Evolutionary conservation across 2,329 filamentous ascomycete species (phyloP), one percentile per base, ranked within the genome.

Genomic region (Bimuria novae-zelandiae): DNA sequence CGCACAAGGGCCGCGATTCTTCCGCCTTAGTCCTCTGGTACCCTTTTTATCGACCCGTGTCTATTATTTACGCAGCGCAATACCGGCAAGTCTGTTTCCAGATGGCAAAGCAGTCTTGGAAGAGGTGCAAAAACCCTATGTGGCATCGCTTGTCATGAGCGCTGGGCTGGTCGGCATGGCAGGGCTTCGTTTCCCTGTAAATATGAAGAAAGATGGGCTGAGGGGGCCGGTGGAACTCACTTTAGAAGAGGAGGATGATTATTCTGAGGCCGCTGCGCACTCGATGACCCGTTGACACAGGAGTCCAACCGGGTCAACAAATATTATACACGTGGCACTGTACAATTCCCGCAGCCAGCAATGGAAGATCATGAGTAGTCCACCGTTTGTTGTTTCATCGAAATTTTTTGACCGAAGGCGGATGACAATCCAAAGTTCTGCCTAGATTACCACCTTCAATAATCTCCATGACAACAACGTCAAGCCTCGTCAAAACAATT

Each of bases 161-260:
- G 64, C 68, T 23, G 70, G 69, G 1, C 58, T 71, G n/a, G 54
- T 72, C 7, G 61, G 68, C n/a, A 68, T 72, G 69, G 66, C 66
- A 2, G 57, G 60, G 23, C 60, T 62, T 7, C 60, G 66, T 16
- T 67, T 57, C 42, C 59, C 59, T 7, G 51, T 63, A 5, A 40
- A 50, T 22, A 50, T 61, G 44, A 60, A 60, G 35, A 60, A 47
- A 36, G 55, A 57, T 22, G 59, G 49, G 3, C 17, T 16, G 23
- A 59, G 52, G 17, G 59, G 59, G 3, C 36, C 57, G 3, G 55
- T 61, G 1, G 61, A 63, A 44, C 51, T 63, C 33, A 44, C 44
- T 7, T 14, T 63, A 35, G 55, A 60, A 3, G 54, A 56, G 30
- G 49, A 56, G 6, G 46, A 57, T 43, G 49, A 52, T 27, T 44